Percentiles rank a stretch among this genome's conserved stretches.
These are phyloP conservation scores for Geotrichum europaeum DNA, from an alignment of 1,139 yeast species.

Conservation along the genomic window DNA sequence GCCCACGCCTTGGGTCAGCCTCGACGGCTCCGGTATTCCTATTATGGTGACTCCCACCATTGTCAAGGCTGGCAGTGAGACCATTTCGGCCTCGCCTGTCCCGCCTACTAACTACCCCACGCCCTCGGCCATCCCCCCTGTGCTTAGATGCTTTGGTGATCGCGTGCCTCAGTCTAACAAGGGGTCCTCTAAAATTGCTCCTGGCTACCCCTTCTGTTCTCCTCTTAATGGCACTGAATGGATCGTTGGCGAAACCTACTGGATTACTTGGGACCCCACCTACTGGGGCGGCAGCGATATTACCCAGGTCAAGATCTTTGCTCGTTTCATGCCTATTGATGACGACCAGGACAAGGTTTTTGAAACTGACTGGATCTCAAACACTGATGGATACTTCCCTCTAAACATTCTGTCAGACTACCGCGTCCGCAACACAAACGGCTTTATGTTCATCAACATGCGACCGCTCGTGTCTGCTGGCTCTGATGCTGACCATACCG, in stretches of 20 bases:
- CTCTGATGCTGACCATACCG: constrained; percentile 35
- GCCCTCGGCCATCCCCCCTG: constrained; percentile 37
- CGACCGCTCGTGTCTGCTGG: constrained; percentile 36
- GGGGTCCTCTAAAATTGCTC: constrained; percentile 15
- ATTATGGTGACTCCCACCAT: constrained; percentile 35
- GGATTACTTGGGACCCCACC: constrained; percentile 43
- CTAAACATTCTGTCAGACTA: constrained; percentile 32
- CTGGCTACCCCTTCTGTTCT: constrained; percentile 39
- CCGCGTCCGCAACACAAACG: constrained; percentile 27
- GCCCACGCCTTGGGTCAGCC: constrained; percentile 37
- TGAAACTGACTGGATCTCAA: constrained; percentile 33
- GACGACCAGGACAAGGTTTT: constrained; percentile 31
- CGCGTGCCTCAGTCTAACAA: constrained; percentile 32
- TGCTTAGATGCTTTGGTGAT: constrained; percentile 38
- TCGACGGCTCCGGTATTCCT: constrained; percentile 39
- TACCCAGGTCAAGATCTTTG: constrained; percentile 32
- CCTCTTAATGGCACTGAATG: constrained; percentile 39
- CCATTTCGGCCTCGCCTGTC: constrained; percentile 35
- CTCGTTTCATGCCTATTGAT: constrained; percentile 33
- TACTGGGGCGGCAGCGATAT: constrained; percentile 37
- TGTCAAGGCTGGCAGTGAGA: constrained; percentile 28
- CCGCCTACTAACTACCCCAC: constrained; percentile 34
- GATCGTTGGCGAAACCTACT: constrained; percentile 40
- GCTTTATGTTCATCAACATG: constrained; percentile 37
- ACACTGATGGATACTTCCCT: constrained; percentile 38